Base-by-base conservation (phyloP, 371 early-diverging fungal genomes). In the Apophysomyces variabilis region DNA sequence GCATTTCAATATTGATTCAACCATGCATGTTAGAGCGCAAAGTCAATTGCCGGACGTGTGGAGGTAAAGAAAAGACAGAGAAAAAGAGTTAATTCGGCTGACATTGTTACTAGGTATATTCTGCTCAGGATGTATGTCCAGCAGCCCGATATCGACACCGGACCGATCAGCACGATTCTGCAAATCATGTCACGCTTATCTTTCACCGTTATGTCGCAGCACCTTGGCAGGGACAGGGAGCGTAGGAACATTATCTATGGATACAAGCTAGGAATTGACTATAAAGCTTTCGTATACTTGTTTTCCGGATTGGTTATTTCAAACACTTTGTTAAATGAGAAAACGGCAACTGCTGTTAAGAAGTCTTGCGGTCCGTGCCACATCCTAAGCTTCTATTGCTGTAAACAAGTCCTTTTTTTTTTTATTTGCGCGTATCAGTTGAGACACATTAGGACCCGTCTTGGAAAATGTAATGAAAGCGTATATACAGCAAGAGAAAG, bases 31-130 rank as follows among this genome's bases (percentile, higher is more conserved):
- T 68, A 75, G 83, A 79, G 46, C 74, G 83, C 11, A 78, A 76
- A 41, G 68, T 35, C 0, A 69, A 78, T 61, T 83, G 83, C 62
- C 76, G 76, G 14, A 71, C 78, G 14, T 83, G 80, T 68, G 80
- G 80, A 68, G 80, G 78, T 80, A 75, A 71, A 39, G 4, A 35
- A 18, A 45, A 2, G 35, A 35, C 13, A 58, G 39, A 63, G 16
- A 36, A 59, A 46, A 35, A 43, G 32, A 13, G 13, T 12, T 26
- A 26, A 26, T 54, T 7, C 5, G 39, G 36, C 18, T 43, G 36
- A 41, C 45, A 56, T 45, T 44, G 16, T 64, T 9, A 38, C 35
- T 69, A 76, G 76, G 72, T 11, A 46, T 77, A 12, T 76, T 70
- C 39, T 80, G 78, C 35, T 72, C 72, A 1, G 18, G 37, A 5